Percentiles rank a stretch among this genome's conserved stretches.
phyloP scores from a whole-genome alignment of 2,329 filamentous ascomycete genomes.

The Tolypocladium pustulatum region DNA sequence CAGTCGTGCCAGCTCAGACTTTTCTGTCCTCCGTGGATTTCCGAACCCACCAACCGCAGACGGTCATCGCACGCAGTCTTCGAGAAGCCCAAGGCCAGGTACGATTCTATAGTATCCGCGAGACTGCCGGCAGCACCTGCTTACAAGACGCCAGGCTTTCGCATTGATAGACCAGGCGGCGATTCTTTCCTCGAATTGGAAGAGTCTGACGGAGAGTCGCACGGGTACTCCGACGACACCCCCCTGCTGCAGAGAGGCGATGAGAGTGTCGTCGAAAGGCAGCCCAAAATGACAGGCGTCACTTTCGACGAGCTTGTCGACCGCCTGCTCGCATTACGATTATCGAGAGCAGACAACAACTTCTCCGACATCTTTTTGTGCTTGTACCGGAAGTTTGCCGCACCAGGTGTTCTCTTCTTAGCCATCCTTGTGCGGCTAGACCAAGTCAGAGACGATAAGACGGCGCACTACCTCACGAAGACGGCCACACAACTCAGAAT shows the following conservation, averaged over 20 bases:
- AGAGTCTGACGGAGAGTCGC: conserved; percentile 59
- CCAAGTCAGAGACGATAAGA: conserved; percentile 53
- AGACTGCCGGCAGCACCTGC: conserved; percentile 26
- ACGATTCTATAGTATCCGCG: conserved; percentile 4
- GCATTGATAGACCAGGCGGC: conserved; percentile 35
- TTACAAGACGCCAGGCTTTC: conserved; percentile 39
- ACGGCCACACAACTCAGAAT: conserved; percentile 75
- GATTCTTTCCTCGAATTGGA: conserved; percentile 57
- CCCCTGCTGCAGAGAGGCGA: conserved; percentile 58
- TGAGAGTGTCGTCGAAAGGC: conserved; percentile 43
- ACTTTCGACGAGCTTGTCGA: conserved; percentile 69
- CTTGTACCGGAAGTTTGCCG: conserved; percentile 85
- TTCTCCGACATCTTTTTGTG: conserved; percentile 85
- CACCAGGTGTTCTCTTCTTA: conserved; percentile 66
- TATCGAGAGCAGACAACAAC: conserved; percentile 80
- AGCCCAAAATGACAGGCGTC: conserved; percentile 40
- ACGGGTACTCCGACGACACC: conserved; percentile 55
- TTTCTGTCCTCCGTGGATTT: conserved; percentile 47
- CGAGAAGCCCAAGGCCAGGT: conserved; percentile 21
- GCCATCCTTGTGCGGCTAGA: conserved; percentile 72
- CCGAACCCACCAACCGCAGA: conserved; percentile 34
- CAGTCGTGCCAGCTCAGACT: conserved; percentile 61
- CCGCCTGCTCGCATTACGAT: conserved; percentile 69
- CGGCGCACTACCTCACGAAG: conserved; percentile 60
- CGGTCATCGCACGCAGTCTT: conserved; percentile 16